These are phyloP conservation scores for Canavalia gladiata DNA, from an alignment of 306 rosid genomes.

Conservation along the genomic window DNA sequence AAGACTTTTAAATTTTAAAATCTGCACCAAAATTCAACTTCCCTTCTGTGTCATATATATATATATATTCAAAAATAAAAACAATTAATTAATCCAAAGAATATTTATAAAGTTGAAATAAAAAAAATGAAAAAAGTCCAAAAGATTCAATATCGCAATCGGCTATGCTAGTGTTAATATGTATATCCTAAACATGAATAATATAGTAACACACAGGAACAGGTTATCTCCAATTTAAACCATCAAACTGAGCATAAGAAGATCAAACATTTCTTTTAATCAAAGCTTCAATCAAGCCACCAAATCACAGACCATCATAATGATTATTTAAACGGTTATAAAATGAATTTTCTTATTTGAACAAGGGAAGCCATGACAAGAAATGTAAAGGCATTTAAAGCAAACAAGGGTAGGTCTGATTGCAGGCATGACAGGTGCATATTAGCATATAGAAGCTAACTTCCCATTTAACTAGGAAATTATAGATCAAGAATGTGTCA, in stretches of 20 bases:
- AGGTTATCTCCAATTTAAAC: slow-evolving; percentile 24
- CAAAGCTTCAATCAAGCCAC: slow-evolving; percentile 1
- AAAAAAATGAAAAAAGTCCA: neutral
- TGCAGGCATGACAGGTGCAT: slow-evolving; percentile 19
- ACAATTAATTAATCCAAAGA: slow-evolving; percentile 24
- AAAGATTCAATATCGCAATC: slow-evolving; percentile 33
- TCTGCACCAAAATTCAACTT: slow-evolving; percentile 41
- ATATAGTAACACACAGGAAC: slow-evolving; percentile 8
- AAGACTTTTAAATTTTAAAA: slow-evolving; percentile 13
- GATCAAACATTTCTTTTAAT: neutral
- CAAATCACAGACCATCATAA: neutral
- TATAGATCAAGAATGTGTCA: slow-evolving; percentile 7
- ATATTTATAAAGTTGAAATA: neutral
- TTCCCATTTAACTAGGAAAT: neutral
- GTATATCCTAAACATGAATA: slow-evolving; percentile 14
- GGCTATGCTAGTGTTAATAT: slow-evolving; percentile 7
- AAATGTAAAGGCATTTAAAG: neutral
- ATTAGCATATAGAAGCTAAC: neutral
- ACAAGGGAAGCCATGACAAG: neutral
- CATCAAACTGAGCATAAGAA: neutral
- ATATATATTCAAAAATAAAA: slow-evolving; percentile 20
- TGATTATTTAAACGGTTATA: neutral
- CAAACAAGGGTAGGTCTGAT: neutral
- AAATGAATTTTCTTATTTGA: neutral
- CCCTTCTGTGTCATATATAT: slow-evolving; percentile 22